These are phyloP conservation scores for Ilyonectria mors-panacis DNA, from an alignment of 2,329 filamentous ascomycete genomes.

Conservation along the genomic window DNA sequence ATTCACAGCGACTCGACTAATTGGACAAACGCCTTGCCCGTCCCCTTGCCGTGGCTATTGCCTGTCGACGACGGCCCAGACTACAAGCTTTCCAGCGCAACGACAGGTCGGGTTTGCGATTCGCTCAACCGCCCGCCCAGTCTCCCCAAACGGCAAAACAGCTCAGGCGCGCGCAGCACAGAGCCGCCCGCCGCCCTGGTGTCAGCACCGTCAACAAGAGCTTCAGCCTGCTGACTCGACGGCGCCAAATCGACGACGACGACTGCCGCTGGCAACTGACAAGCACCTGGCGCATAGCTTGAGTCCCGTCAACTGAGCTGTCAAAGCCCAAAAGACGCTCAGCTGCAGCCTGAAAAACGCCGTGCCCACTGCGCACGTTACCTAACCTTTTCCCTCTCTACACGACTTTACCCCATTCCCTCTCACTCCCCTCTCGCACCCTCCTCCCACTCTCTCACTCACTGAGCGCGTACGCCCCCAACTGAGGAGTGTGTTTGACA, in stretches of 20 bases:
- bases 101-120: conserved; percentile 30
- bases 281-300: conserved; percentile 14
- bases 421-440: conserved; percentile 6
- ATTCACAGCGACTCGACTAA: conserved; percentile 49
- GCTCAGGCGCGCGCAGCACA: conserved; percentile 6
- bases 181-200: conserved; percentile 11
- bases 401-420: conserved; percentile 23
- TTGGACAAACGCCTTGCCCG: conserved; percentile 36
- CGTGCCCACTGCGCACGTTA: conserved; percentile 27
- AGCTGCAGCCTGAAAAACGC: conserved; percentile 11
- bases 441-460: conserved; percentile 12
- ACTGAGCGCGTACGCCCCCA: conserved; percentile 18
- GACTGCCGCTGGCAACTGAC: conserved; percentile 17
- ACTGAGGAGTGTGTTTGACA: conserved; percentile 19
- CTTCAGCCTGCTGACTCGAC: conserved; percentile 19
- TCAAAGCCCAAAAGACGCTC: conserved; percentile 22
- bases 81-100: conserved; percentile 29
- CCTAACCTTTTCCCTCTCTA: conserved; percentile 24
- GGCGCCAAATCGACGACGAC: conserved; percentile 4
- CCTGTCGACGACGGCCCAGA: conserved; percentile 28
- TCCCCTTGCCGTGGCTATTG: conserved; percentile 29
- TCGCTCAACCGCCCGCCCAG: conserved; percentile 28
- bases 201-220: conserved; percentile 13
- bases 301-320: conserved; percentile 3
- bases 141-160: conserved; percentile 33